phyloP scores from a whole-genome alignment of 2,329 filamentous ascomycete species.

The Pseudocercospora vitis region DNA sequence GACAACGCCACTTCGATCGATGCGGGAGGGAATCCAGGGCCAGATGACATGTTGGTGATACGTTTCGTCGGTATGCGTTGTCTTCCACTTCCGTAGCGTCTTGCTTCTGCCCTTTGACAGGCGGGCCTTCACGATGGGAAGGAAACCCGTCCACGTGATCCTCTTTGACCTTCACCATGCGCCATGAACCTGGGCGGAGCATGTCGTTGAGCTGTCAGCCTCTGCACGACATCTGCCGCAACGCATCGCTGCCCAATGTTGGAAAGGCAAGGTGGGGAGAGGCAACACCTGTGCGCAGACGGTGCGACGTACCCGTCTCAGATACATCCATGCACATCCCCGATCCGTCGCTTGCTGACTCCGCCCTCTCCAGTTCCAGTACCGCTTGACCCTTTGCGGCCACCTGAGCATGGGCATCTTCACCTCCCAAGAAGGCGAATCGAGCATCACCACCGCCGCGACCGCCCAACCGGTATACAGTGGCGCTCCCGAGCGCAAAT shows the following conservation, averaged over 20 bases:
- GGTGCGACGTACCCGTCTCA: slow-evolving; percentile 24
- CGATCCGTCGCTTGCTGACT: slow-evolving; percentile 16
- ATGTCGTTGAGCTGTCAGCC: slow-evolving; percentile 10
- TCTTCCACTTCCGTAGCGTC: slow-evolving; percentile 23
- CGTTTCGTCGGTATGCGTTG: slow-evolving; percentile 33
- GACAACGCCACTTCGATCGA: slow-evolving; percentile 17
- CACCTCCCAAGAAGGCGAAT: slow-evolving; percentile 57
- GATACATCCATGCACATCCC: slow-evolving; percentile 26
- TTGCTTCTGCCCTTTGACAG: slow-evolving; percentile 21
- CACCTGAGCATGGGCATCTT: slow-evolving; percentile 80
- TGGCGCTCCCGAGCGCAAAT: slow-evolving; percentile 56
- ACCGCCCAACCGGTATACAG: slow-evolving; percentile 60
- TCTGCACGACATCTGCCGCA: slow-evolving; percentile 19
- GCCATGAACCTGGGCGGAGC: neutral
- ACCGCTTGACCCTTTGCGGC: slow-evolving; percentile 71
- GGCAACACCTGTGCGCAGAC: slow-evolving; percentile 11
- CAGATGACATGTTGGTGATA: slow-evolving; percentile 30
- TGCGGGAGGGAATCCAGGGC: neutral
- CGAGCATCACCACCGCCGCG: slow-evolving; percentile 59
- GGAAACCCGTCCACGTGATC: slow-evolving; percentile 1
- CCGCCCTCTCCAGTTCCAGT: slow-evolving; percentile 62
- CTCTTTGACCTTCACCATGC: neutral
- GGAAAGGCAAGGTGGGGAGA: slow-evolving; percentile 5
- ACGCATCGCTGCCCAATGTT: slow-evolving; percentile 7
- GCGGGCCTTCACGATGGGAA: slow-evolving; percentile 6